Evolutionary conservation across 352 stramenopile genomes (phyloP), one percentile per base, ranked within the genome.

Genomic region (Pythium scleroteichum): DNA sequence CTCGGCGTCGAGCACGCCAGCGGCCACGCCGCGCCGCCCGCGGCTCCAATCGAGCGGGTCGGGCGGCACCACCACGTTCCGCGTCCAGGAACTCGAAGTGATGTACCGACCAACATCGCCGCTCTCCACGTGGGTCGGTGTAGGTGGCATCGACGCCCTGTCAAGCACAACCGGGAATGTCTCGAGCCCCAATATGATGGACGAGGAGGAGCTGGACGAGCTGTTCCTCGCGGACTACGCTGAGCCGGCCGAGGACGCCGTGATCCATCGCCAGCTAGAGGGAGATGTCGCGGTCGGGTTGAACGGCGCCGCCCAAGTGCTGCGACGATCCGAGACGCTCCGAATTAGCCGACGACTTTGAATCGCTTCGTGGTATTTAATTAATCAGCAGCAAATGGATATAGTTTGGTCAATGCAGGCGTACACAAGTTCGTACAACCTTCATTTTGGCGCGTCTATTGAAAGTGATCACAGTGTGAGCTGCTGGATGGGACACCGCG

Each of bases 51-150:
- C 56, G 0, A 59, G 46, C 14, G 23, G 41, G 17, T 24, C 64
- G 35, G 33, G 57, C 53, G 6, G 68, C 63, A 53, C 69, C 13
- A 73, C 73, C 17, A 87, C 72, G 35, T 82, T 87, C 54, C 76
- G 78, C 46, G 71, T 85, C 38, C 72, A 82, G 33, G 80, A 88
- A 51, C 50, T 90, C 48, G 76, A 88, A 48, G 73, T 88, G 22
- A 67, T 75, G 27, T 75, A 71, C 42, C 76, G 77, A 14, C 64
- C 50, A 40, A 54, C 64, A n/a, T 71, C 64, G 22, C 64, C 64
- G 19, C 39, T 53, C 44, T 62, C 63, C 17, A 22, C 63, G 20
- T 66, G 63, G 55, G 29, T 45, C 33, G 20, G 9, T 3, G 23
- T 56, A 12, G 14, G 14, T 22, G 20, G 22, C 20, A 42, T 40